Evolutionary conservation across 192 early-diverging fungal genomes (phyloP).

Genomic region (Gaertneriomyces semiglobifer): DNA sequence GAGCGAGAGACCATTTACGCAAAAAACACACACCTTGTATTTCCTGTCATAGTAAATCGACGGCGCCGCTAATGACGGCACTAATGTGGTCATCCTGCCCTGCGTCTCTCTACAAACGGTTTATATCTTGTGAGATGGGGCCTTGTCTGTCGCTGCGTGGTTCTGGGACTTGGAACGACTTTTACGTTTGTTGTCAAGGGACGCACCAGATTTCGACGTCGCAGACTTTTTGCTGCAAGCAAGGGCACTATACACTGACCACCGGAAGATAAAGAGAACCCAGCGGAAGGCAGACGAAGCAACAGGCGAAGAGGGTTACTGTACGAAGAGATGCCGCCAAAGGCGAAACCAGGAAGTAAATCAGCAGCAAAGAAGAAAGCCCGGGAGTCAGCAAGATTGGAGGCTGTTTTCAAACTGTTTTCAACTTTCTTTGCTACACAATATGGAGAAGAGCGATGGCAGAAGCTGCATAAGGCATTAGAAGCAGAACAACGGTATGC

Average conservation of each 20-base stretch:
- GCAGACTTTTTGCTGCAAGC: too few species aligned
- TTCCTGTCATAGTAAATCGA: constrained; percentile 83
- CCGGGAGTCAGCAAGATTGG: constrained; percentile 4
- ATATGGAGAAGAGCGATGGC: constrained; percentile 22
- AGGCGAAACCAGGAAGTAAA: background rate
- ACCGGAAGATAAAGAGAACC: too few species aligned
- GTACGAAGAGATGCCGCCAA: background rate
- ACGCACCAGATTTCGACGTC: too few species aligned
- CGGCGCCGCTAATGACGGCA: constrained; percentile 69
- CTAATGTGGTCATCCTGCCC: constrained; percentile 54
- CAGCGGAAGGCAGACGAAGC: too few species aligned
- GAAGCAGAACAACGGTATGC: constrained; percentile 17
- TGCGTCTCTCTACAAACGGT: too few species aligned
- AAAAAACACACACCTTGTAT: constrained; percentile 56
- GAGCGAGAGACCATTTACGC: background rate
- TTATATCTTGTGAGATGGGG: too few species aligned
- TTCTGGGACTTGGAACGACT: too few species aligned
- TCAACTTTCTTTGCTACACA: constrained; percentile 15
- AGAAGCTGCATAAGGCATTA: constrained; percentile 12
- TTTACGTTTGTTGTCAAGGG: too few species aligned
- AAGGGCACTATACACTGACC: too few species aligned
- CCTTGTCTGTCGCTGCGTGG: too few species aligned
- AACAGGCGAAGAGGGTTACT: too few species aligned
- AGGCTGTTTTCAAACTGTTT: constrained; percentile 15
- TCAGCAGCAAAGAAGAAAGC: constrained; percentile 19